Percentiles rank a stretch among this genome's conserved stretches.
Conservation (phyloP, 2,329 filamentous ascomycete genomes). For the Colletotrichum karsti region DNA sequence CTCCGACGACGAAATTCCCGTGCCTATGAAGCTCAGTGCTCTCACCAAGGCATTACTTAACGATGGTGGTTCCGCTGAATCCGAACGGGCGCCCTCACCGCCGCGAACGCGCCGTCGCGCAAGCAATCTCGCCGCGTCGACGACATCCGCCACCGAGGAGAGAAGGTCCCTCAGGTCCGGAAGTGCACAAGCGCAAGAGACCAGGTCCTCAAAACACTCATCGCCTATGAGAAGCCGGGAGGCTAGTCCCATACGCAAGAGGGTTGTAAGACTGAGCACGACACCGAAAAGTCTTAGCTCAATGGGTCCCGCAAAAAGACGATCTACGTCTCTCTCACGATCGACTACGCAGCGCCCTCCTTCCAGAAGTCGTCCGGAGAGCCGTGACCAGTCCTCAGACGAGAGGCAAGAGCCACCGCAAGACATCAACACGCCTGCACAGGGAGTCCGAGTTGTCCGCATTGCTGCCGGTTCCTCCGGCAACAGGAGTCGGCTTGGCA, state of each 20-base stretch:
- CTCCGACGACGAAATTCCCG: constrained; percentile 92
- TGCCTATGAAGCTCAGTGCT: constrained; percentile 93
- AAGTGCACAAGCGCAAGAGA: constrained; percentile 51
- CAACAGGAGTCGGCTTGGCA: constrained; percentile 43
- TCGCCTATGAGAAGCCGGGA: constrained; percentile 59
- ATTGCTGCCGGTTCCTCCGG: constrained; percentile 63
- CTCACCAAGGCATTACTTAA: constrained; percentile 86
- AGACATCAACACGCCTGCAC: constrained; percentile 63
- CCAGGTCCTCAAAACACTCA: constrained; percentile 41
- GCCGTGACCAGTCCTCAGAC: constrained; percentile 50
- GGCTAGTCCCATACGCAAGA: constrained; percentile 62
- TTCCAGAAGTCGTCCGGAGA: constrained; percentile 48
- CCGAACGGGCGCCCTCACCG: constrained; percentile 50
- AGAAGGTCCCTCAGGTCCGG: constrained; percentile 56
- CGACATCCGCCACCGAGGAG: constrained; percentile 51
- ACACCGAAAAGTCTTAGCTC: constrained; percentile 54
- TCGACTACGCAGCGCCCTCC: constrained; percentile 36
- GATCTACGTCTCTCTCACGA: constrained; percentile 60
- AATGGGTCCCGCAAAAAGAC: constrained; percentile 49
- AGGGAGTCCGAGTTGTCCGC: constrained; percentile 61
- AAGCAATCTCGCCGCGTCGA: constrained; percentile 56
- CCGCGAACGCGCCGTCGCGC: constrained; percentile 57
- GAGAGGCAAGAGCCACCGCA: constrained; percentile 44
- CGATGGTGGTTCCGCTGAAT: constrained; percentile 64
- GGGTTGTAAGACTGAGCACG: constrained; percentile 65